Conservation (phyloP, 345 rosid genomes). For the Lenwebbia sp. region DNA sequence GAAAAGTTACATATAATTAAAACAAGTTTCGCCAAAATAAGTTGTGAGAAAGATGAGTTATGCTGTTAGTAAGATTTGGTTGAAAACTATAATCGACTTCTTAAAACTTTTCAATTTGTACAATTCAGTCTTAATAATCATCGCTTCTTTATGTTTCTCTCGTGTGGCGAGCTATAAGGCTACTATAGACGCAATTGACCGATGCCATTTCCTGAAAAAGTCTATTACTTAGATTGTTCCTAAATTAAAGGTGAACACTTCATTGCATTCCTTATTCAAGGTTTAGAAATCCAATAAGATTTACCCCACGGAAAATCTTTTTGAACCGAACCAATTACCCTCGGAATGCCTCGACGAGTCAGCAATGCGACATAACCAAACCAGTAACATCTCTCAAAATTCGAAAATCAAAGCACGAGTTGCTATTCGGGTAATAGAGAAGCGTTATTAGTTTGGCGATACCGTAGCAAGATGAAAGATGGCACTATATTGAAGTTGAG, state of each 20-base stretch:
- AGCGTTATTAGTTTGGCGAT: neutral
- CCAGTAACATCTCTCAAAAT: neutral
- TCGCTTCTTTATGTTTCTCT: neutral
- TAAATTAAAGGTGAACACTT: neutral
- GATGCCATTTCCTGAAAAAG: neutral
- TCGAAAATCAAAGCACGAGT: neutral
- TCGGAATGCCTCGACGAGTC: neutral
- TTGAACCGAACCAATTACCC: neutral
- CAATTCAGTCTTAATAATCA: neutral
- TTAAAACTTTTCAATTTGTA: neutral
- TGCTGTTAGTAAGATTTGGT: neutral
- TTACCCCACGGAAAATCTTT: neutral
- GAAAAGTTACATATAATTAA: no score
- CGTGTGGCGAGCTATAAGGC: neutral
- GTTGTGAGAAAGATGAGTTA: no score
- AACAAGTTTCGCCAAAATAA: no score
- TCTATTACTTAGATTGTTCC: neutral
- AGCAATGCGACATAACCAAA: neutral
- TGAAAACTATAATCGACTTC: neutral
- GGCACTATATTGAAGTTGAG: neutral
- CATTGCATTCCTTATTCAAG: neutral
- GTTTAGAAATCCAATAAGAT: neutral
- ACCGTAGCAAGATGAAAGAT: neutral
- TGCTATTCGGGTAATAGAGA: neutral
- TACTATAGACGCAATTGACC: neutral